Conservation (phyloP, 352 stramenopile species). For the Phytopythium sindhum region DNA sequence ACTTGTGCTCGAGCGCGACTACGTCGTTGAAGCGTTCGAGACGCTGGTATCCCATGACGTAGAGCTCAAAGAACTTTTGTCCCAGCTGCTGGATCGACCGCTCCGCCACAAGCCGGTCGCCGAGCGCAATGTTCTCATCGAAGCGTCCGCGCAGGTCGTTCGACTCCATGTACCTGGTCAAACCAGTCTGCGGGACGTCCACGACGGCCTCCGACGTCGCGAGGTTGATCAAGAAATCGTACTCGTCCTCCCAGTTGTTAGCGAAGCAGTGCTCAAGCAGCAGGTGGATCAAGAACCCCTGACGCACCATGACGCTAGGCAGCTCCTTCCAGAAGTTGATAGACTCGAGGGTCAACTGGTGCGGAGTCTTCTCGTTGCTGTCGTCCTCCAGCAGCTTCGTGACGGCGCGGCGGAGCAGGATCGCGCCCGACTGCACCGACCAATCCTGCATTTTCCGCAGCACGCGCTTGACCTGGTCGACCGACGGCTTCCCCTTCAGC, state of each 20-base stretch:
- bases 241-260: slow-evolving; percentile 25
- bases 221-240: slow-evolving; percentile 28
- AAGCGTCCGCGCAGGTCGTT: slow-evolving; percentile 34
- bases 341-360: slow-evolving; percentile 21
- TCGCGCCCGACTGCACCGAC: slow-evolving; percentile 20
- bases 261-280: slow-evolving; percentile 35
- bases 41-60: slow-evolving; percentile 35
- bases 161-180: slow-evolving; percentile 30
- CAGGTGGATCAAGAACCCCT: slow-evolving; percentile 46
- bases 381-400: slow-evolving; percentile 25
- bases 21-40: slow-evolving; percentile 33
- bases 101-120: slow-evolving; percentile 25
- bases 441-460: slow-evolving; percentile 39
- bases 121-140: slow-evolving; percentile 24
- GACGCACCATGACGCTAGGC: slow-evolving; percentile 28
- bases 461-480: slow-evolving; percentile 30
- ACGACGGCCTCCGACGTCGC: slow-evolving; percentile 18
- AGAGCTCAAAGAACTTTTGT: slow-evolving; percentile 32
- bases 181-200: slow-evolving; percentile 22
- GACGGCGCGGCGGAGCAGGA: slow-evolving; percentile 34
- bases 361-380: slow-evolving; percentile 20
- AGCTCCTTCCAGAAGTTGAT: slow-evolving; percentile 33
- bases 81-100: slow-evolving; percentile 20
- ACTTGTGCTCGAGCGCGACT: slow-evolving; percentile 12
- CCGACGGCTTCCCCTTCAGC: slow-evolving; percentile 35